Conservation (phyloP, 2,329 filamentous ascomycete genomes). For the Diaporthe sp. region DNA sequence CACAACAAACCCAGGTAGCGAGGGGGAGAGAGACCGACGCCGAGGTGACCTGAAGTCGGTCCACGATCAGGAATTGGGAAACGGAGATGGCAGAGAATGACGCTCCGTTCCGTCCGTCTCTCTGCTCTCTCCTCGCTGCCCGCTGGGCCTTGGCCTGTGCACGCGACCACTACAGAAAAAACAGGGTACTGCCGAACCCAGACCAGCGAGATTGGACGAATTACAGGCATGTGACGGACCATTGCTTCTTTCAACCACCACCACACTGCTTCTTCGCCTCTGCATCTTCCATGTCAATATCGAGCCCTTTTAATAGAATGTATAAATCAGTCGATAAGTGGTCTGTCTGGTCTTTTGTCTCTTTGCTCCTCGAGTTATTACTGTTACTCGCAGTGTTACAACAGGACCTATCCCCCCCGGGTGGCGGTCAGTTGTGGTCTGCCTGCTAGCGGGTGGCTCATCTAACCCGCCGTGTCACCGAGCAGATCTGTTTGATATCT, state of each 20-base stretch:
- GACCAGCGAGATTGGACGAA: constrained; percentile 8
- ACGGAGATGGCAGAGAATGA: constrained; percentile 21
- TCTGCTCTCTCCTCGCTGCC: background rate
- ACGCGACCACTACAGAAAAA: constrained; percentile 28
- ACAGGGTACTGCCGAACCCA: constrained; percentile 1
- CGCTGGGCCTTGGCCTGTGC: constrained; percentile 35
- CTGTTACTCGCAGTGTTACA: background rate
- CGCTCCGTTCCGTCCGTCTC: constrained; percentile 18
- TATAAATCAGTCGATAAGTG: background rate
- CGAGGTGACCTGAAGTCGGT: constrained; percentile 22
- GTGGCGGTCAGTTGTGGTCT: background rate
- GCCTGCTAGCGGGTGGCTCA: background rate
- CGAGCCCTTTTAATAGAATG: background rate
- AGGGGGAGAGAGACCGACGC: constrained; percentile 2
- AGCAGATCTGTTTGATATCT: background rate
- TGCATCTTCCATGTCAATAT: background rate
- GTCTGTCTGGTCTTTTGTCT: background rate
- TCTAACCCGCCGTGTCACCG: background rate
- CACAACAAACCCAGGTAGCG: background rate
- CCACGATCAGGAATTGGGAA: constrained; percentile 9
- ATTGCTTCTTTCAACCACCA: constrained; percentile 32
- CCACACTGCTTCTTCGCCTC: background rate
- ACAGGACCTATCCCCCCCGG: background rate
- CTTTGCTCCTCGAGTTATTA: background rate
- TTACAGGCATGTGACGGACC: constrained; percentile 37